Evolutionary conservation across 257 asterid genomes (phyloP).

Genomic region (Lithospermum erythrorhizon): DNA sequence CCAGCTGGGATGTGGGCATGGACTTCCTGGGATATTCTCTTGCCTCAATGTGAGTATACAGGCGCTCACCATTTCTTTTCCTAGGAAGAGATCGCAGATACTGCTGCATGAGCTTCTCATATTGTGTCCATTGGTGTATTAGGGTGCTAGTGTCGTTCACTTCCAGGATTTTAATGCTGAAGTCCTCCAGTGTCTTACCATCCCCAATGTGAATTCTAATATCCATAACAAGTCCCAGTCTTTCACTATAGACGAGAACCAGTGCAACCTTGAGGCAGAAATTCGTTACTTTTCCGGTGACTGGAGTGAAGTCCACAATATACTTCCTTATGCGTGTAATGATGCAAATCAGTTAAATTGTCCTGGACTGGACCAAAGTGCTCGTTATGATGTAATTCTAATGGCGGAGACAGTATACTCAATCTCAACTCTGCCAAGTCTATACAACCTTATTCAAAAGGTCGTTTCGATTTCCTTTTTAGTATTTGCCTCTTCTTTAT

Average conservation of each 20-base stretch:
- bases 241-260: conserved; percentile 11
- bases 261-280: conserved; percentile 18
- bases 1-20: conserved; percentile 99
- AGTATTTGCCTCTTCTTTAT: background rate
- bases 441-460: conserved; percentile 63
- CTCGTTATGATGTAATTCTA: conserved; percentile 67
- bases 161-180: conserved; percentile 96
- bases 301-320: conserved; percentile 64
- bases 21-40: conserved; percentile 89
- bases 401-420: conserved; percentile 99
- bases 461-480: conserved; percentile 21
- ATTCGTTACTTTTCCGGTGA: conserved; percentile 90
- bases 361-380: conserved; percentile 14
- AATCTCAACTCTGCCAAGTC: conserved; percentile 51
- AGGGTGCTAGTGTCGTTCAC: conserved; percentile 77
- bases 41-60: conserved; percentile 48
- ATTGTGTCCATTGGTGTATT: conserved; percentile 3
- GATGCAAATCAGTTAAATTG: conserved; percentile 14
- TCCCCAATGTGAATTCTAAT: conserved; percentile 76
- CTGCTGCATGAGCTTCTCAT: background rate
- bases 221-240: conserved; percentile 22
- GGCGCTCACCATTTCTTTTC: background rate
- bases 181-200: conserved; percentile 71
- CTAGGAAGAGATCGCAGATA: background rate
- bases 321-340: conserved; percentile 31